Conservation (phyloP, 805 yeast species). For the Candida coquimbonensis region DNA sequence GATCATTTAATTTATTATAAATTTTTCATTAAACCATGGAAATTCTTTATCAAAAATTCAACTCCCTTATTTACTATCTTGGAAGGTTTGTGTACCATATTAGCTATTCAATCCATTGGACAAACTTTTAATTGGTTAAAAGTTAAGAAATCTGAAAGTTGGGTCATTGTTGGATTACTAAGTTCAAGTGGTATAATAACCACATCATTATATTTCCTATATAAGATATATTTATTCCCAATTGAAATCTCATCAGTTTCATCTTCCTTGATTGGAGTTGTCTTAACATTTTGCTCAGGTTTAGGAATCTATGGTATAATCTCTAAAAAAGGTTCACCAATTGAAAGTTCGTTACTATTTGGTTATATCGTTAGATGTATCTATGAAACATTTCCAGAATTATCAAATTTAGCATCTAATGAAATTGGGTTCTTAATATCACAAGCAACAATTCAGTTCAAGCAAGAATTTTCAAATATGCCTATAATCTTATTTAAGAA, state of each 20-base stretch:
- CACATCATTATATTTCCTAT: conserved; percentile 67
- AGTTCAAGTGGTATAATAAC: conserved; percentile 72
- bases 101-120: conserved; percentile 90
- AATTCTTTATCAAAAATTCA: conserved; percentile 59
- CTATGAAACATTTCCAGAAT: conserved; percentile 86
- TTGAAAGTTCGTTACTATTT: conserved; percentile 79
- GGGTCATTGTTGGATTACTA: conserved; percentile 70
- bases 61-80: conserved; percentile 85
- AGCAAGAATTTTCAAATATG: conserved; percentile 26
- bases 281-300: conserved; percentile 66
- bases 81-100: conserved; percentile 88
- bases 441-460: conserved; percentile 26
- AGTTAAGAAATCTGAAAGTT: conserved; percentile 52
- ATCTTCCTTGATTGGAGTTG: conserved; percentile 82
- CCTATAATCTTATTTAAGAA: conserved; percentile 23
- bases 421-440: conserved; percentile 35
- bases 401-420: conserved; percentile 49
- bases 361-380: conserved; percentile 90
- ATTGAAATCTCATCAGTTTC: conserved; percentile 54
- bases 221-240: conserved; percentile 76
- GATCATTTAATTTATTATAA: conserved; percentile 22
- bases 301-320: conserved; percentile 80
- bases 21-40: conserved; percentile 59
- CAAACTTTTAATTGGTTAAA: conserved; percentile 71
- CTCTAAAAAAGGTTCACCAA: conserved; percentile 79